Percentiles rank a stretch among this genome's conserved stretches.
phyloP scores from a whole-genome alignment of 75 land plant genomes.

The Chamaecyparis obtusa region DNA sequence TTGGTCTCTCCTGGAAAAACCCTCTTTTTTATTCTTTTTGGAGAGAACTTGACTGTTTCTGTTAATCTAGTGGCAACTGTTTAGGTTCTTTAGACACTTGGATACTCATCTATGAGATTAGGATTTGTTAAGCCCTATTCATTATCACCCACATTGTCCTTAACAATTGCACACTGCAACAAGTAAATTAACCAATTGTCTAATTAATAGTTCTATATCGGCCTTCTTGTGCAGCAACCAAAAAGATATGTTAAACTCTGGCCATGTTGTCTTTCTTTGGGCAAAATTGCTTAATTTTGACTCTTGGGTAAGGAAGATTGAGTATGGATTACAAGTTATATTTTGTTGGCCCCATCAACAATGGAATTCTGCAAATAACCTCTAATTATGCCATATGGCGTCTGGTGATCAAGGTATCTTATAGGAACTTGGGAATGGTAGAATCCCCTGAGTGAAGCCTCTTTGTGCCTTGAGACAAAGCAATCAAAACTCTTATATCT shows the following conservation, averaged over 20 bases:
- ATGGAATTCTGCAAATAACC: too few species aligned
- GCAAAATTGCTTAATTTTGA: background rate
- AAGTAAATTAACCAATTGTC: background rate
- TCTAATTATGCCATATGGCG: too few species aligned
- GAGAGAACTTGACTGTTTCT: background rate
- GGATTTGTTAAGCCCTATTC: background rate
- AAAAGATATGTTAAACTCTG: background rate
- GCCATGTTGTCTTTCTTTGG: background rate
- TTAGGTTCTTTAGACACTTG: background rate
- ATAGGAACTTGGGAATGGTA: background rate
- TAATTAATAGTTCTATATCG: background rate
- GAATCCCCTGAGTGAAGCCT: background rate
- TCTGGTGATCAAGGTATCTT: background rate
- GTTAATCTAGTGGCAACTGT: background rate
- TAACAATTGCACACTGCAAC: background rate
- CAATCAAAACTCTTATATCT: too few species aligned
- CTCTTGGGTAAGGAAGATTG: background rate
- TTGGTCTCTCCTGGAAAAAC: background rate
- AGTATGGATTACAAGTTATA: background rate
- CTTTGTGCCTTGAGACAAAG: background rate
- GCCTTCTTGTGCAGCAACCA: background rate
- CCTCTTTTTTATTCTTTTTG: too few species aligned
- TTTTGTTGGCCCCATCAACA: background rate
- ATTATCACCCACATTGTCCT: background rate
- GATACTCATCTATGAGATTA: background rate